Conservation (phyloP, 75 land plant species). For the Pinus tabuliformis region DNA sequence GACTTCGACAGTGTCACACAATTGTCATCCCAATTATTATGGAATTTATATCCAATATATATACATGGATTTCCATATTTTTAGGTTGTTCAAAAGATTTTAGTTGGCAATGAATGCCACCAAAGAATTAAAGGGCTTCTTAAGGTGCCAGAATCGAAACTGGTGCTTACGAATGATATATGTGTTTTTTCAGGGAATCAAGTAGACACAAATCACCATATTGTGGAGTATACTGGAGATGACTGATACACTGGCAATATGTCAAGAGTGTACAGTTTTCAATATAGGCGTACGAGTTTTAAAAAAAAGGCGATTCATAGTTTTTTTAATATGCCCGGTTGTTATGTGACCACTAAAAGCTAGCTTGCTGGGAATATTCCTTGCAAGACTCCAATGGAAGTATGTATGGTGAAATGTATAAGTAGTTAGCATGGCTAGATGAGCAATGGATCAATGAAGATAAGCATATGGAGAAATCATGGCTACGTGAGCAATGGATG, state of each 20-base stretch:
- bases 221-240: neutral
- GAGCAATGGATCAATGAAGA: no score
- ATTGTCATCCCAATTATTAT: no score
- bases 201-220: neutral
- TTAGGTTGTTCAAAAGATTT: neutral
- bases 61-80: neutral
- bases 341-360: no score
- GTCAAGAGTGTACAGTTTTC: neutral
- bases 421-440: no score
- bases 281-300: neutral
- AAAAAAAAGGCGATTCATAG: neutral
- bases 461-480: no score
- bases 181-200: neutral
- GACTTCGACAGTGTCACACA: slow-evolving; percentile 36
- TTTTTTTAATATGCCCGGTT: neutral
- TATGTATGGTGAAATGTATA: no score
- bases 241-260: neutral
- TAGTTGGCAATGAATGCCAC: neutral
- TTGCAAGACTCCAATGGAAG: no score
- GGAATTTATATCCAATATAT: no score
- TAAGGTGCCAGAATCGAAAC: neutral
- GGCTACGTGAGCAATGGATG: no score
- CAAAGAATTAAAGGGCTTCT: neutral
- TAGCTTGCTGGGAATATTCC: no score
- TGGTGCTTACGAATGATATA: neutral